phyloP scores from a whole-genome alignment of 2,329 filamentous ascomycete species.

The Epichloe coenophiala region DNA sequence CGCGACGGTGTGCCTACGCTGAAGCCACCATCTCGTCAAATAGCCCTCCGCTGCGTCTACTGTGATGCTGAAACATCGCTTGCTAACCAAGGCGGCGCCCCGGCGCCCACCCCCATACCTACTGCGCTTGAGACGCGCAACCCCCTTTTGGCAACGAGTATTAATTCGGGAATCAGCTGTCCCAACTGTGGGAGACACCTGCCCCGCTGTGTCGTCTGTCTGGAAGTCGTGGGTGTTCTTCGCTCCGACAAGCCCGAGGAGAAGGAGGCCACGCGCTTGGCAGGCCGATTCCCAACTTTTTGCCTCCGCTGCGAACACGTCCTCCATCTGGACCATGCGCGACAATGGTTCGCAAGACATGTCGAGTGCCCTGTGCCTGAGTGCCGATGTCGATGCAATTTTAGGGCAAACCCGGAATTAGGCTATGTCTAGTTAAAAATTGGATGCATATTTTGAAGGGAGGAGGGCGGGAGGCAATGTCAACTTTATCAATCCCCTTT shows the following conservation, averaged over 20 bases:
- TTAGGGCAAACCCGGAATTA: constrained; percentile 45
- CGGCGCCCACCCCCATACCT: constrained; percentile 11
- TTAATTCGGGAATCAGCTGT: constrained; percentile 49
- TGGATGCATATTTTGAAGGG: not conserved
- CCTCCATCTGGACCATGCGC: constrained; percentile 52
- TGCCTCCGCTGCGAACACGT: constrained; percentile 57
- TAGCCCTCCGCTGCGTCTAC: constrained; percentile 64
- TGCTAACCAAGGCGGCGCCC: constrained; percentile 22
- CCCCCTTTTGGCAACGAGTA: constrained; percentile 43
- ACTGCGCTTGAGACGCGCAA: constrained; percentile 29
- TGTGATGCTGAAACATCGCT: constrained; percentile 51
- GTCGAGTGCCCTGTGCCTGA: constrained; percentile 55
- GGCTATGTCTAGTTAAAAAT: constrained; percentile 27
- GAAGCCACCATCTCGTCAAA: constrained; percentile 52
- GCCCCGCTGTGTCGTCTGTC: constrained; percentile 53
- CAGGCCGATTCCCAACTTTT: constrained; percentile 52
- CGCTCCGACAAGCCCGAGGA: constrained; percentile 44
- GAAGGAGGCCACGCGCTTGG: constrained; percentile 33
- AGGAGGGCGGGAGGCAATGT: too few species aligned
- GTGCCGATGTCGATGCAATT: constrained; percentile 52
- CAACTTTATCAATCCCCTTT: not conserved
- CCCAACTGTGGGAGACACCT: constrained; percentile 54
- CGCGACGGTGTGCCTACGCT: constrained; percentile 49
- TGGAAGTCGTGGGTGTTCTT: constrained; percentile 52
- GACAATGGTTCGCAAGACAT: constrained; percentile 52